A percentile compares a stretch with the other conserved stretches of the same genome.
phyloP scores from a whole-genome alignment of 306 rosid species.

The Ormosia semicastrata region DNA sequence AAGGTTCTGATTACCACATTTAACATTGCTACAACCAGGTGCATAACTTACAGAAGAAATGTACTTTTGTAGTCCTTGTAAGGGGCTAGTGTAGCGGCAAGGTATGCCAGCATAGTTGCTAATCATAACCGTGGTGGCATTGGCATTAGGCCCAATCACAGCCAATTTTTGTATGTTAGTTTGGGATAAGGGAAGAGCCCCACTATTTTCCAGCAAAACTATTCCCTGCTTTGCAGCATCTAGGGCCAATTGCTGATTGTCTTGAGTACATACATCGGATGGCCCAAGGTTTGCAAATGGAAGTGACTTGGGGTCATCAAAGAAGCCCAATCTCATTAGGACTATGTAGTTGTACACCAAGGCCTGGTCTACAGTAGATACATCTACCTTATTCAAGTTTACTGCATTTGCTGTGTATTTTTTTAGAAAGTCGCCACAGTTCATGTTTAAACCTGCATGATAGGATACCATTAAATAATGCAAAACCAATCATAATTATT shows the following conservation, averaged over 20 bases:
- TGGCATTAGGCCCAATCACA: constrained; percentile 71
- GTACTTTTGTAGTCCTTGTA: constrained; percentile 60
- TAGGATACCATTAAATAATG: neutral
- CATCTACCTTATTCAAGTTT: constrained; percentile 55
- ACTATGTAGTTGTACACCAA: constrained; percentile 73
- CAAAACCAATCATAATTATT: neutral
- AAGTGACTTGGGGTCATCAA: constrained; percentile 59
- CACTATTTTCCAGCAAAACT: constrained; percentile 62
- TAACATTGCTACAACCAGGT: constrained; percentile 53
- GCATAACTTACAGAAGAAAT: constrained; percentile 40
- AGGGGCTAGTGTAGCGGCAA: constrained; percentile 60
- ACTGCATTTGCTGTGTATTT: constrained; percentile 62
- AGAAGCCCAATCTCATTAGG: constrained; percentile 75
- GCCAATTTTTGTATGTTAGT: constrained; percentile 34
- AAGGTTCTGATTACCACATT: constrained; percentile 53
- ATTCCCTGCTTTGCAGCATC: constrained; percentile 79
- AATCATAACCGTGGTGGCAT: constrained; percentile 66
- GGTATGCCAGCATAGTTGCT: constrained; percentile 71
- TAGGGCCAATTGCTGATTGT: constrained; percentile 53
- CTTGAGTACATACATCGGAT: constrained; percentile 57
- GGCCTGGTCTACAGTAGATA: constrained; percentile 60
- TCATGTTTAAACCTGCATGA: constrained; percentile 75
- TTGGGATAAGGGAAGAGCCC: constrained; percentile 53
- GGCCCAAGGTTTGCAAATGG: constrained; percentile 66
- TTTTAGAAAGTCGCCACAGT: constrained; percentile 60